phyloP scores from a whole-genome alignment of 257 asterid genomes.

The Nicotiana sylvestris region DNA sequence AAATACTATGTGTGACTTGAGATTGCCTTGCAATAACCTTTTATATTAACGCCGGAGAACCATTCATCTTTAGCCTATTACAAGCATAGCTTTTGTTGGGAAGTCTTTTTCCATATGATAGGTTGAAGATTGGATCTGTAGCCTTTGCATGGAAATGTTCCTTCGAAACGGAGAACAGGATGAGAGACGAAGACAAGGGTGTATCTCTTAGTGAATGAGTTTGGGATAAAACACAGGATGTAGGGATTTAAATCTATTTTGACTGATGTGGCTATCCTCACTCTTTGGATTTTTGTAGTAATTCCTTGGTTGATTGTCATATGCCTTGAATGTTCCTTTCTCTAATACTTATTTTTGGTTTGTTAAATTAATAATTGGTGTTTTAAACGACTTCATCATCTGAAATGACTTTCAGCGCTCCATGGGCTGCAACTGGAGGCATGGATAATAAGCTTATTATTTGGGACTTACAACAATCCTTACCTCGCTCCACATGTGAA shows the following conservation, averaged over 20 bases:
- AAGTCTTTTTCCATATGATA: not conserved
- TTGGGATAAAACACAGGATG: too few species aligned
- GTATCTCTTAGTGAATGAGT: not conserved
- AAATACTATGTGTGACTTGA: too few species aligned
- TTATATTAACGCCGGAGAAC: not conserved
- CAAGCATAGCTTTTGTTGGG: not conserved
- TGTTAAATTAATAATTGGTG: not conserved
- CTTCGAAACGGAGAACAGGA: not conserved
- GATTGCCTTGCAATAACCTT: not conserved
- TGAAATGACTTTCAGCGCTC: slow-evolving; percentile 42
- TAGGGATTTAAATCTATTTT: not conserved
- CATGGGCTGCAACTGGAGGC: slow-evolving; percentile 84
- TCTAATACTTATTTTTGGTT: not conserved
- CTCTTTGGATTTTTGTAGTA: not conserved
- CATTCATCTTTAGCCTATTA: not conserved
- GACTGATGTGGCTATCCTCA: not conserved
- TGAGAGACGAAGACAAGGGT: too few species aligned
- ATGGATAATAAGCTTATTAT: slow-evolving; percentile 79
- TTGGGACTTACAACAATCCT: slow-evolving; percentile 68
- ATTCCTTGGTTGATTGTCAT: not conserved
- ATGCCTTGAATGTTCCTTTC: not conserved
- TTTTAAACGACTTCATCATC: not conserved
- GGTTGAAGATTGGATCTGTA: not conserved
- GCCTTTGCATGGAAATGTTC: not conserved
- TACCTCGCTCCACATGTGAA: slow-evolving; percentile 76